A percentile compares a stretch with the other conserved stretches of the same genome.
phyloP scores from a whole-genome alignment of 2,329 filamentous ascomycete species.

The Diplodia sapinea region DNA sequence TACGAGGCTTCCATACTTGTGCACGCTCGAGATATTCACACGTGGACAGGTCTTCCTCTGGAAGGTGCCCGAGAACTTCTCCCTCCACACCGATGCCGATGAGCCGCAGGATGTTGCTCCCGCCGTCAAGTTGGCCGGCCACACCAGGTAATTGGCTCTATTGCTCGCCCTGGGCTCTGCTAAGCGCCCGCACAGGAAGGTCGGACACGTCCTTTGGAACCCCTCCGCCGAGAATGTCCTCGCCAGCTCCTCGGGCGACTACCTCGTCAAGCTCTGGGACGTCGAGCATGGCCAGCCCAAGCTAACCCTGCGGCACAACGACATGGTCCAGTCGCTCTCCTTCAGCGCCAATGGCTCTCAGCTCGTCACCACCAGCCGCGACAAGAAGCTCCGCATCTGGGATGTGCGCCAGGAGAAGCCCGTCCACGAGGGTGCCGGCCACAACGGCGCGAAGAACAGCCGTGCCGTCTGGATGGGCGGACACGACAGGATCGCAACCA shows the following conservation, averaged over 20 bases:
- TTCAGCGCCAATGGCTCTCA: conserved; percentile 91
- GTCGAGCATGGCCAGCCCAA: conserved; percentile 76
- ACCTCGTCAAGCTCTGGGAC: conserved; percentile 96
- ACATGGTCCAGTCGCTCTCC: conserved; percentile 93
- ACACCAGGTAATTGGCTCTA: conserved; percentile 69
- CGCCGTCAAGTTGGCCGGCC: conserved; percentile 79
- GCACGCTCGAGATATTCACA: conserved; percentile 33
- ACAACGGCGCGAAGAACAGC: conserved; percentile 96
- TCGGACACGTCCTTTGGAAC: conserved; percentile 98
- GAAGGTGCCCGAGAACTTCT: conserved; percentile 89
- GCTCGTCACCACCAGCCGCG: conserved; percentile 89
- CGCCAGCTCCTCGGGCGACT: conserved; percentile 92
- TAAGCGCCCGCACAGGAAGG: conserved; percentile 69
- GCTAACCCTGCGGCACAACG: conserved; percentile 80
- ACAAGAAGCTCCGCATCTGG: conserved; percentile 98
- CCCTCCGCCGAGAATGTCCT: conserved; percentile 94
- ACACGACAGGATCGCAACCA: conserved; percentile 93
- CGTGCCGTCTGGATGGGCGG: conserved; percentile 97
- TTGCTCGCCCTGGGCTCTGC: background rate
- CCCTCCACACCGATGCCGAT: conserved; percentile 80
- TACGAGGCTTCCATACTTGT: conserved; percentile 38
- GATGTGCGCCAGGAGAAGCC: conserved; percentile 92
- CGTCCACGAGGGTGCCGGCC: conserved; percentile 81
- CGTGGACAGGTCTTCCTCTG: conserved; percentile 77
- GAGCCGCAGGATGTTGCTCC: conserved; percentile 83